phyloP scores from a whole-genome alignment of 352 stramenopile species.

The Pythium oligandrum region DNA sequence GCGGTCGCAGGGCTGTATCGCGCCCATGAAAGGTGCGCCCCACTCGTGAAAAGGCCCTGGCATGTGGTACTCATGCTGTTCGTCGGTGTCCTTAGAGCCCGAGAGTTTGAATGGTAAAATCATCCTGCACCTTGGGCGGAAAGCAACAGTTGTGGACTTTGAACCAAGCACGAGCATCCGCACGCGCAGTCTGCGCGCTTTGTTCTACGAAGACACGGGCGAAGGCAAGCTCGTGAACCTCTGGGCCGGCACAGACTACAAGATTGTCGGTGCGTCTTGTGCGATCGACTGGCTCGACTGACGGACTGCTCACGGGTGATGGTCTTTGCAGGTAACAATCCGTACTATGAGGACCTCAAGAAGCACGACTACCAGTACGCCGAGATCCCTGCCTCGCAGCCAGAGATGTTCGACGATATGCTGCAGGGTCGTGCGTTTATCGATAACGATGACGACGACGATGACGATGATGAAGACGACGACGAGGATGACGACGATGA shows the following conservation, averaged over 20 bases:
- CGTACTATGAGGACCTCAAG: constrained; percentile 66
- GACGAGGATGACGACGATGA: constrained; percentile 75
- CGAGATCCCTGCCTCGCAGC: constrained; percentile 43
- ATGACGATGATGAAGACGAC: constrained; percentile 42
- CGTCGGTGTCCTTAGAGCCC: constrained; percentile 31
- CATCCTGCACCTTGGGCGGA: constrained; percentile 61
- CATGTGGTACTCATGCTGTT: too few relatives aligned
- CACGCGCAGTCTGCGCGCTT: constrained; percentile 63
- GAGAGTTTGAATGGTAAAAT: constrained; percentile 75
- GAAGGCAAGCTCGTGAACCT: constrained; percentile 78
- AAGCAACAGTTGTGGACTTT: constrained; percentile 78
- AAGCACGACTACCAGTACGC: constrained; percentile 70
- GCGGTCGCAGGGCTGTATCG: constrained; percentile 72
- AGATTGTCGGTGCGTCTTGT: constrained; percentile 44
- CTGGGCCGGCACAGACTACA: constrained; percentile 79
- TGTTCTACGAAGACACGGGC: constrained; percentile 75
- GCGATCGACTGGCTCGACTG: too few relatives aligned
- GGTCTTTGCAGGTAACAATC: constrained; percentile 21
- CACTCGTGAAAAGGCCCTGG: too few relatives aligned
- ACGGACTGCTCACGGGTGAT: too few relatives aligned
- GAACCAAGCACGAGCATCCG: constrained; percentile 72
- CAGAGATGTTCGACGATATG: constrained; percentile 17
- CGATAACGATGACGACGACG: constrained; percentile 28
- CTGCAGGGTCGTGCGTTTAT: too few relatives aligned
- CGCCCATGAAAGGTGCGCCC: constrained; percentile 68